A percentile compares a stretch with the other conserved stretches of the same genome.
Evolutionary conservation across 331 rosid species (phyloP).

Genomic region (Spiraea crenata): DNA sequence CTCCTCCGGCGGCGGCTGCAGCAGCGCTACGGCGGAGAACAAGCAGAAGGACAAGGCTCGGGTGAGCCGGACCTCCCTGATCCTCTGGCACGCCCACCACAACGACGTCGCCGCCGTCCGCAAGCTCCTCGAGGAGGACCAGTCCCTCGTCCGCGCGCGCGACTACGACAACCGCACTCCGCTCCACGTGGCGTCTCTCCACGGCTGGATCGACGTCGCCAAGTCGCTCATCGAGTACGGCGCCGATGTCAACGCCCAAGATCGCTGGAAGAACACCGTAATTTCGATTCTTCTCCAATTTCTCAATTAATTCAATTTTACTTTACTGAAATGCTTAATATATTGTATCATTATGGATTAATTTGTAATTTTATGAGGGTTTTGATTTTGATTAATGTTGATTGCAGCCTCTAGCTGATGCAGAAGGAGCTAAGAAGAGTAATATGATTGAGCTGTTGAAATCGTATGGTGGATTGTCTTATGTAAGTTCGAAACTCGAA

Average conservation of each 20-base stretch:
- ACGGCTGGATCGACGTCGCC: slow-evolving; percentile 92
- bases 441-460: slow-evolving; percentile 65
- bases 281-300: neutral
- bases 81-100: slow-evolving; percentile 97
- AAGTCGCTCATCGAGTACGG: slow-evolving; percentile 72
- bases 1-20: slow-evolving; percentile 14
- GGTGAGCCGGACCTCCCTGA: slow-evolving; percentile 83
- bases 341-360: neutral
- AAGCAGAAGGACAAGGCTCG: slow-evolving; percentile 82
- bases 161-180: slow-evolving; percentile 98
- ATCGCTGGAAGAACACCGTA: slow-evolving; percentile 99
- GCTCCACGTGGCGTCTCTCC: slow-evolving; percentile 92
- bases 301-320: neutral
- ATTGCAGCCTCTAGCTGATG: slow-evolving; percentile 95
- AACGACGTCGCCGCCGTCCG: slow-evolving; percentile 83
- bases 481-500: slow-evolving; percentile 46
- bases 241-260: slow-evolving; percentile 98
- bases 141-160: slow-evolving; percentile 65
- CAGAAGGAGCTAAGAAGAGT: slow-evolving; percentile 81
- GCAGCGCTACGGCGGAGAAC: slow-evolving; percentile 22
- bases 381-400: neutral
- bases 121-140: slow-evolving; percentile 93
- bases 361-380: neutral
- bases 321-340: neutral
- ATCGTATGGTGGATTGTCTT: slow-evolving; percentile 84